Evolutionary conservation across 805 yeast genomes (phyloP), one percentile per base, ranked within the genome.

Genomic region (Nakazawaea ernobii): DNA sequence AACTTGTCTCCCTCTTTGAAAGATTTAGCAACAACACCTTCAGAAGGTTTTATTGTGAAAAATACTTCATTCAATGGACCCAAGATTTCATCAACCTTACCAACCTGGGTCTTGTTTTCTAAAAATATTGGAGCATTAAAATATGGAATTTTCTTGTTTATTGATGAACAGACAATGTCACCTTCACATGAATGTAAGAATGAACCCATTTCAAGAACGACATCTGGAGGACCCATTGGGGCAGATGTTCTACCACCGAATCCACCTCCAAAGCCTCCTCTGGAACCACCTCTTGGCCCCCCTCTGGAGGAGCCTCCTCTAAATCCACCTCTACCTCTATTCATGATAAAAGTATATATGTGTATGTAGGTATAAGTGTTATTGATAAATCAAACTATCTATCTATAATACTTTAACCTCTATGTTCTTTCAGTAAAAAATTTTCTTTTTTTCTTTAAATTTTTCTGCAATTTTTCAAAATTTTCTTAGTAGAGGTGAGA

Each of bases 21-120:
- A 45, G 96, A 87, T 33, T 78, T 69, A 48, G 99, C 97, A 66
- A 86, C 94, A 45, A 94, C 94, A 63, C 99, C 99, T 64, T 94
- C 99, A 45, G 86, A 75, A 49, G 97, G 94, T 71, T 94, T 94
- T 58, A 94, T 83, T 35, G 99, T 94, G 78, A 94, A 94, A 65
- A 79, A 92, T n/a, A 94, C 97, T 70, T 94, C 99, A 65, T 94
- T 94, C 65, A 94, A 71, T 42, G 99, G 98, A 44, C 99, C 99
- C 57, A 94, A 77, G 53, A 94, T 94, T 75, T 94, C 99, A 66
- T 94, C 99, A 50, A 94, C 96, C 68, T 94, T 94, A 60, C 99
- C 99, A 42, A 94, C 83, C 63, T 86, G 94, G 26, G 96, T 85
- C 70, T 94, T 94, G 77, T 94, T 92, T 67, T 94, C 98, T 58